These are phyloP conservation scores for Ceratocystis colombiana DNA, from an alignment of 2,329 filamentous ascomycete species.

Conservation along the genomic window DNA sequence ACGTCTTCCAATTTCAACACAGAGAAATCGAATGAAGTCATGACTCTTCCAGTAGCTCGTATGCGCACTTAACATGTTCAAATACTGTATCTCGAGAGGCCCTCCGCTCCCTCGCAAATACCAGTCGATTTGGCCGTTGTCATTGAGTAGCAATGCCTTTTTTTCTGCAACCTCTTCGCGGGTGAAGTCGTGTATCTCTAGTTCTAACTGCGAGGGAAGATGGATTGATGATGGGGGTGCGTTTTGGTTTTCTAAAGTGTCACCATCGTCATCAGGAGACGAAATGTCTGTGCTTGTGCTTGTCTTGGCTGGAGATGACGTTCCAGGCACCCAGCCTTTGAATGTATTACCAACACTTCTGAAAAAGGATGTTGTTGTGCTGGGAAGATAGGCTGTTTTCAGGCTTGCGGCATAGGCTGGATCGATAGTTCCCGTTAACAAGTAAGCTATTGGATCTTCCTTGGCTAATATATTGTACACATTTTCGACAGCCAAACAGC, in stretches of 20 bases:
- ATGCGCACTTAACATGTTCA: slow-evolving; percentile 94
- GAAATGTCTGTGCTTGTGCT: neutral
- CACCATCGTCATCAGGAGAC: neutral
- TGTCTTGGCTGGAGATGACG: neutral
- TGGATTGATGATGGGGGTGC: slow-evolving; percentile 33
- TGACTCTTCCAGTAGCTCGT: slow-evolving; percentile 83
- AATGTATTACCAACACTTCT: slow-evolving; percentile 54
- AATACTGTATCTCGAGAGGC: slow-evolving; percentile 84
- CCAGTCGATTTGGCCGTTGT: slow-evolving; percentile 93
- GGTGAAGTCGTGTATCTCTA: slow-evolving; percentile 91
- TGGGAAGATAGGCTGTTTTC: slow-evolving; percentile 69
- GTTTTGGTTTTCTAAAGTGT: neutral
- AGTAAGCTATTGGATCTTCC: slow-evolving; percentile 72
- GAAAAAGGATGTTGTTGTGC: slow-evolving; percentile 54
- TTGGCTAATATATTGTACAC: slow-evolving; percentile 81
- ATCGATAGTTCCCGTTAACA: slow-evolving; percentile 85
- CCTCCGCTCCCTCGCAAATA: slow-evolving; percentile 76
- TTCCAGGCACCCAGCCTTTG: slow-evolving; percentile 50
- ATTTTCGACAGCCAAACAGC: slow-evolving; percentile 88
- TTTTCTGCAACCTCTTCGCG: slow-evolving; percentile 86
- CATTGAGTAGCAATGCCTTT: slow-evolving; percentile 77
- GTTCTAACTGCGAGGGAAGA: slow-evolving; percentile 61
- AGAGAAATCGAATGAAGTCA: slow-evolving; percentile 85
- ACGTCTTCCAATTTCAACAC: slow-evolving; percentile 71
- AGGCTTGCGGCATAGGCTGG: slow-evolving; percentile 65